phyloP scores from a whole-genome alignment of 345 rosid genomes.

The Lumnitzera racemosa region DNA sequence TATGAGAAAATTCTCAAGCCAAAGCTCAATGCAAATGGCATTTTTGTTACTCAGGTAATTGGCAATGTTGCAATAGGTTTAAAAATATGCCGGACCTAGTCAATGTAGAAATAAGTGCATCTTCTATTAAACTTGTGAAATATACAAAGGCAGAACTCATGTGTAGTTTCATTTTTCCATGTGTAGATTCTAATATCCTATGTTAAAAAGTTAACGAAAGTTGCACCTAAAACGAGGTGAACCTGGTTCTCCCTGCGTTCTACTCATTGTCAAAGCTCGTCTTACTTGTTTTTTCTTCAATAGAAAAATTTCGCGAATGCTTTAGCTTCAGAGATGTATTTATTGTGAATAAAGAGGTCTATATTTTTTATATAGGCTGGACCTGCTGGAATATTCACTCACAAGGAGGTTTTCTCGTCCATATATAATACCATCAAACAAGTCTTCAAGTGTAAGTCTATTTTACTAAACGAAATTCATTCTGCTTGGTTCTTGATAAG shows the following conservation, averaged over 20 bases:
- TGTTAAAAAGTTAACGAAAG: background rate
- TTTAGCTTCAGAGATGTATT: too few species aligned
- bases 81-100: too few species aligned
- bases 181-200: too few species aligned
- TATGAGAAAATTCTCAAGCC: conserved; percentile 73
- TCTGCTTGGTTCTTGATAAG: background rate
- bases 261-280: background rate
- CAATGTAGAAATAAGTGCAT: too few species aligned
- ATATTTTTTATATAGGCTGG: conserved; percentile 49
- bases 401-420: conserved; percentile 86
- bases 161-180: too few species aligned
- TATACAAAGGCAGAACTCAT: too few species aligned
- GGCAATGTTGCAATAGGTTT: background rate
- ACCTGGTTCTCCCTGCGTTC: background rate
- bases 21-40: conserved; percentile 65
- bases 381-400: conserved; percentile 95
- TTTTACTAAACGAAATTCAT: background rate
- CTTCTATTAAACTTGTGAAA: too few species aligned
- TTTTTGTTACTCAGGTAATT: conserved; percentile 84
- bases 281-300: too few species aligned
- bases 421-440: conserved; percentile 88
- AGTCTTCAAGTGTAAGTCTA: conserved; percentile 73
- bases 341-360: background rate
- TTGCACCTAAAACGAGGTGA: background rate
- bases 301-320: too few species aligned